phyloP scores from a whole-genome alignment of 495 filamentous ascomycete species.

The Hypoxylon intermedium region DNA sequence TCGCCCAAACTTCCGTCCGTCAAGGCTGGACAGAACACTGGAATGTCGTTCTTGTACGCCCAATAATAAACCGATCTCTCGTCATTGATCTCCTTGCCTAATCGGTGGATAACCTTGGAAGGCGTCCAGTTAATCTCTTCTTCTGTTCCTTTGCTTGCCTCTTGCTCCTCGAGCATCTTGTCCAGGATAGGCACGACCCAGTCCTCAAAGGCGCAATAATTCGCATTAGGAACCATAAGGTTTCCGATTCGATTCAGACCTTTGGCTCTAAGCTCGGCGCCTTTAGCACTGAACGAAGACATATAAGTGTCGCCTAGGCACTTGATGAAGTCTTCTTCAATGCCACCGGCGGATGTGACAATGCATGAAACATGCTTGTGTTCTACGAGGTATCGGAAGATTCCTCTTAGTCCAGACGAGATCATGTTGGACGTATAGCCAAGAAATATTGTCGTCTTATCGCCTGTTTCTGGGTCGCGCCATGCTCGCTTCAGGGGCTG shows the following conservation, averaged over 20 bases:
- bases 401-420: constrained; percentile 90
- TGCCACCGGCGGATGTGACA: constrained; percentile 94
- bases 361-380: constrained; percentile 89
- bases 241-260: constrained; percentile 97
- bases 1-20: constrained; percentile 95
- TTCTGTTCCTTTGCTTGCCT: constrained; percentile 71
- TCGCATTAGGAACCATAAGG: constrained; percentile 92
- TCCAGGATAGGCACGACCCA: constrained; percentile 94
- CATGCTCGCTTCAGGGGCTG: constrained; percentile 67
- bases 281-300: constrained; percentile 77
- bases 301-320: constrained; percentile 94
- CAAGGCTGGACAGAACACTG: constrained; percentile 93
- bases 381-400: constrained; percentile 88
- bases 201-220: constrained; percentile 97
- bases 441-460: constrained; percentile 88
- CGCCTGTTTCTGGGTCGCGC: constrained; percentile 72
- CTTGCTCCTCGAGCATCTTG: constrained; percentile 90
- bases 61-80: constrained; percentile 90
- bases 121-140: constrained; percentile 88
- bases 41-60: constrained; percentile 92
- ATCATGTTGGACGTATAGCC: constrained; percentile 98
- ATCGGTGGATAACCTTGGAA: constrained; percentile 79
- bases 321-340: constrained; percentile 98
- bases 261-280: constrained; percentile 75
- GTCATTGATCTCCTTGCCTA: constrained; percentile 92